Evolutionary conservation across 495 filamentous ascomycete species (phyloP).

Genomic region (Tuber microsphaerosporum): DNA sequence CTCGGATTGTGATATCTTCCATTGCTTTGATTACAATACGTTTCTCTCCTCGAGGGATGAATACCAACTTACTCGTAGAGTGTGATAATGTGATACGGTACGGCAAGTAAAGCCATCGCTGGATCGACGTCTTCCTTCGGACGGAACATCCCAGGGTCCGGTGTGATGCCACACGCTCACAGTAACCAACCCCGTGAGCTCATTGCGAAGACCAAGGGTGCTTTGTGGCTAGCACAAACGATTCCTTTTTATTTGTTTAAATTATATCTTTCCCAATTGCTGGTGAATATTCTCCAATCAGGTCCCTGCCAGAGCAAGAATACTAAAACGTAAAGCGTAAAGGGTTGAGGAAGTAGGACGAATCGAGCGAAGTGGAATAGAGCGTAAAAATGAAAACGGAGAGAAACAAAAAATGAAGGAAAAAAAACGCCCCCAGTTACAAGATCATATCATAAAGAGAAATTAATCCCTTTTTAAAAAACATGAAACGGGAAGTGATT

Average conservation of each 20-base stretch:
- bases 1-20: neutral
- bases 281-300: neutral
- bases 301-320: neutral
- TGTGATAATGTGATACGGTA: neutral
- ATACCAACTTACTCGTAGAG: neutral
- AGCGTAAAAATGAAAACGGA: neutral
- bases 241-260: conserved; percentile 1
- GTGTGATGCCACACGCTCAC: neutral
- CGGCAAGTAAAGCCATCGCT: neutral
- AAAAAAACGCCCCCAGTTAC: conserved; percentile 33
- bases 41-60: neutral
- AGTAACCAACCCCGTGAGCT: neutral
- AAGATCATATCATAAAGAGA: conserved; percentile 18
- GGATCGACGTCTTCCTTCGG: neutral
- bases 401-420: conserved; percentile 8
- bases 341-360: neutral
- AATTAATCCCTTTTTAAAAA: neutral
- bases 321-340: neutral
- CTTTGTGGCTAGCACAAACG: neutral
- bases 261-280: conserved; percentile 1
- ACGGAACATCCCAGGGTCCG: neutral
- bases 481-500: neutral
- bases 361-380: neutral
- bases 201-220: neutral
- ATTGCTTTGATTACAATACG: neutral